Base-by-base conservation (phyloP, 73 alveolate species). In the Uronychia binucleata region DNA sequence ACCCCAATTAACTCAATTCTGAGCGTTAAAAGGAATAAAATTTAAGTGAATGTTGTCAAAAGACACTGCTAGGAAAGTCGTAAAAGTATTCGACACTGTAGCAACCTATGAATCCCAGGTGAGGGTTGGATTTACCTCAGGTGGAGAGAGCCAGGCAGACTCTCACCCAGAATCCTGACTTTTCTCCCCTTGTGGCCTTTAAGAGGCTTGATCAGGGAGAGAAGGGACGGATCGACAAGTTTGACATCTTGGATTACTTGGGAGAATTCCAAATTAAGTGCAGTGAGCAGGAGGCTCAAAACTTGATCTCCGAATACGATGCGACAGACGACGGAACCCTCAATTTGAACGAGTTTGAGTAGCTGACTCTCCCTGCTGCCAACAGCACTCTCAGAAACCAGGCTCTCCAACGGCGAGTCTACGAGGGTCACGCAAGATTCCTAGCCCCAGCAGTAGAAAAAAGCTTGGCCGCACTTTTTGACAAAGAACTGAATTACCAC, bases 221-320 rank as follows among this genome's bases (percentile, higher is more conserved):
- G 32, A 75, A 75, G 27, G 81, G 81, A 28, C 8, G 81, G 81
- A 75, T 75, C 32, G 28, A 28, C 46, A 75, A 32, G 30, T 75
- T 1, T 25, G 81, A 75, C 81, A 26, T 75, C 58, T 28, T 75
- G 59, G 81, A 75, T 30, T 75, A 26, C 81, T 75, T 75, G 58
- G 30, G 35, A 30, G 81, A 75, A 28, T 5, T 28, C 81, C 8
- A 28, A 30, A 58, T 75, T 5, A 26, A 1, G 25, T 75, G 59
- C n/a, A 75, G 26, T 28, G 81, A 75, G 11, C 57, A 25, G 1
- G 81, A 75, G 30, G 81, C 59, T 5, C 8, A 30, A 26, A 1
- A 26, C 1, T 5, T 75, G 26, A 75, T 75, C 46, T 8, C 57
- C 5, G 81, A 75, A 75, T 75, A 75, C 30, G 81, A 75, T 30